phyloP scores from a whole-genome alignment of 2,329 filamentous ascomycete genomes.

The Cytospora leucostoma region DNA sequence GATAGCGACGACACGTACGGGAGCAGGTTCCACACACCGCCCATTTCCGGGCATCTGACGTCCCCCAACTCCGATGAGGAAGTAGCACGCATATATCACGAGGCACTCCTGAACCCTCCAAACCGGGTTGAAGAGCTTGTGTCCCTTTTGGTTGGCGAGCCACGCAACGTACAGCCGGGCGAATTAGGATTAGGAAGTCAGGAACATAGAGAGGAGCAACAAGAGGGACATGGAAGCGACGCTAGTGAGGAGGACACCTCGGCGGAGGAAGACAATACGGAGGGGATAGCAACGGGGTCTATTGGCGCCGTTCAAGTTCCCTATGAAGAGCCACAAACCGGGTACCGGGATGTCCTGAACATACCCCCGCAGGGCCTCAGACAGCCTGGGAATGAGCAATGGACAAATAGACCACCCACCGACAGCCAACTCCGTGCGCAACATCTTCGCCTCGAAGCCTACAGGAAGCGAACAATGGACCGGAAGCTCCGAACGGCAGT shows the following conservation, averaged over 20 bases:
- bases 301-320: not conserved
- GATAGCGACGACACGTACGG: conserved; percentile 37
- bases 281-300: not conserved
- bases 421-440: conserved; percentile 46
- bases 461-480: conserved; percentile 41
- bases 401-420: conserved; percentile 38
- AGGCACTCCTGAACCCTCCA: conserved; percentile 49
- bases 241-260: conserved; percentile 26
- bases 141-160: conserved; percentile 40
- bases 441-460: conserved; percentile 38
- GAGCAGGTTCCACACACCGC: conserved; percentile 36
- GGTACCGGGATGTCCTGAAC: not conserved
- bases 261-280: conserved; percentile 29
- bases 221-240: conserved; percentile 19
- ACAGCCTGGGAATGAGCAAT: conserved; percentile 33
- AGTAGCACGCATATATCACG: conserved; percentile 40
- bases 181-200: conserved; percentile 13
- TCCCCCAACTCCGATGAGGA: conserved; percentile 23
- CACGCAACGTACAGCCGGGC: conserved; percentile 29
- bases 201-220: conserved; percentile 18
- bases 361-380: conserved; percentile 9
- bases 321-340: not conserved
- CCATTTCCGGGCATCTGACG: conserved; percentile 24
- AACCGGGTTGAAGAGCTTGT: conserved; percentile 46
- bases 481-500: conserved; percentile 45